Percentiles rank a stretch among this genome's conserved stretches.
phyloP scores from a whole-genome alignment of 371 early-diverging fungal species.

The Rhizopus microsporus region DNA sequence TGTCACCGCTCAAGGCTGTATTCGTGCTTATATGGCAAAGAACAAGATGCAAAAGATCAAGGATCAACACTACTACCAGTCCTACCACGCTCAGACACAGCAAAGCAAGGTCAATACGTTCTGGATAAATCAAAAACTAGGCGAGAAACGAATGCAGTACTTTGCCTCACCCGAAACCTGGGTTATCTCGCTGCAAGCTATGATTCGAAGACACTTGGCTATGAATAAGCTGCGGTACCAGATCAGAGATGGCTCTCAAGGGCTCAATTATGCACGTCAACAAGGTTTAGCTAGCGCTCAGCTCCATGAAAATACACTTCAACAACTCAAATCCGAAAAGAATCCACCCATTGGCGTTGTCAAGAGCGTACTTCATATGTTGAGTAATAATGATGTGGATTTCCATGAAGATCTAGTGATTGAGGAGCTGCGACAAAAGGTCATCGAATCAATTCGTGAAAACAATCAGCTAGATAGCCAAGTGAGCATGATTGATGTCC shows the following conservation, averaged over 20 bases:
- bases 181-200: conserved; percentile 22
- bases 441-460: conserved; percentile 88
- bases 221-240: conserved; percentile 13
- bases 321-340: conserved; percentile 50
- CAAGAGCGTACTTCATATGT: conserved; percentile 86
- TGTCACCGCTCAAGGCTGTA: conserved; percentile 15
- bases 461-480: conserved; percentile 84
- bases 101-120: conserved; percentile 17
- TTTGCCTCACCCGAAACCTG: conserved; percentile 24
- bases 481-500: conserved; percentile 91
- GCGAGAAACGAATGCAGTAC: conserved; percentile 20
- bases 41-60: conserved; percentile 23
- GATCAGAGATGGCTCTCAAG: neutral
- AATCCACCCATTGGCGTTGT: conserved; percentile 83
- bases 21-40: conserved; percentile 19
- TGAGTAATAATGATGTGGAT: conserved; percentile 92
- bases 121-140: conserved; percentile 14
- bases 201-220: conserved; percentile 16
- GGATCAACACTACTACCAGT: conserved; percentile 21
- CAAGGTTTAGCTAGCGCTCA: conserved; percentile 8
- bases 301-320: conserved; percentile 20
- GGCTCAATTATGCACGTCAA: neutral
- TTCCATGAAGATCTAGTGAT: conserved; percentile 90
- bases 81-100: conserved; percentile 11
- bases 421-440: conserved; percentile 85